A percentile compares a stretch with the other conserved stretches of the same genome.
Conservation (phyloP, 169 alveolate species). For the Eimeria zaria region DNA sequence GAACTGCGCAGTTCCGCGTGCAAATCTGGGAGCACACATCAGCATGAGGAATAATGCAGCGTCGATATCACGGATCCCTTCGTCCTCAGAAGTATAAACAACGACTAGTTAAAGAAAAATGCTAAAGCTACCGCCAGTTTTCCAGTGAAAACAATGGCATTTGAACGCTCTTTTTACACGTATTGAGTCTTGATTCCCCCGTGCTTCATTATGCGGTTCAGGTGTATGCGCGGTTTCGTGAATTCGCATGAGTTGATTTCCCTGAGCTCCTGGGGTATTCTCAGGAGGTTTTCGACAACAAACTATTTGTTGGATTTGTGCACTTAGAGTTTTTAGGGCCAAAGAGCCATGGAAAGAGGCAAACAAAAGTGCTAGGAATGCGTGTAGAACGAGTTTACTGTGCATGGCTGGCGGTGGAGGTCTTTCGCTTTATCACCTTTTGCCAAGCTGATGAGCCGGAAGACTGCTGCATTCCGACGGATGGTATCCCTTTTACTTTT, state of each 20-base stretch:
- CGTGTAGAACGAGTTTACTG: background rate
- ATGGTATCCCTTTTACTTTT: background rate
- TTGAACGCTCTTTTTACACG: background rate
- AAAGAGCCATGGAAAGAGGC: background rate
- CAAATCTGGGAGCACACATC: background rate
- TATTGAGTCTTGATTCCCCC: background rate
- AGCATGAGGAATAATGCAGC: background rate
- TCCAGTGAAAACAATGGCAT: background rate
- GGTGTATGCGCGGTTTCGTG: slow-evolving; percentile 41
- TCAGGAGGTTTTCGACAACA: background rate
- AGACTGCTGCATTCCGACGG: slow-evolving; percentile 47
- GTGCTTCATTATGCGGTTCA: background rate
- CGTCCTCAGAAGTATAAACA: background rate
- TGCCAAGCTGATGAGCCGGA: slow-evolving; percentile 25
- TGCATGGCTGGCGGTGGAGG: slow-evolving; percentile 41
- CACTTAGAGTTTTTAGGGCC: background rate
- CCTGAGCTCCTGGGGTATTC: background rate
- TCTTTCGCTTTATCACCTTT: background rate
- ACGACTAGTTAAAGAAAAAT: background rate
- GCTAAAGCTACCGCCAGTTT: background rate
- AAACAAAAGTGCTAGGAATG: background rate
- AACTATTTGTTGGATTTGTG: background rate
- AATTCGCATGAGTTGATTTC: background rate
- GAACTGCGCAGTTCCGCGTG: background rate
- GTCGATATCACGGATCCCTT: background rate